Evolutionary conservation across 768 basidiomycete genomes (phyloP).

Genomic region (Mycena epipterygia): DNA sequence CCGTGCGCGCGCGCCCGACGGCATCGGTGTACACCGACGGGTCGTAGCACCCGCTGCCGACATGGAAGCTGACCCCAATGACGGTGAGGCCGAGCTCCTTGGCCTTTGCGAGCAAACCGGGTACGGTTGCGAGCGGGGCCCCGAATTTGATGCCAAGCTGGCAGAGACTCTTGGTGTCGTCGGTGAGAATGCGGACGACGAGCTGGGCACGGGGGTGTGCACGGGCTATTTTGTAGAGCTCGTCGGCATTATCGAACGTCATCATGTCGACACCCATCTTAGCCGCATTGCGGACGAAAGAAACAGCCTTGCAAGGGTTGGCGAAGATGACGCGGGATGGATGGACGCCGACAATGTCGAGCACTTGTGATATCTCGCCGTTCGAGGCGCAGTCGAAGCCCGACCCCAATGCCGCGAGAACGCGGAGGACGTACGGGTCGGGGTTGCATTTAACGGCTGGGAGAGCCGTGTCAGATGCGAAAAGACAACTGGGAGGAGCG

Average conservation of each 20-base stretch:
- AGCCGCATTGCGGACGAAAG: slow-evolving; percentile 90
- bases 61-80: slow-evolving; percentile 97
- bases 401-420: slow-evolving; percentile 90
- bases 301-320: slow-evolving; percentile 98
- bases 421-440: slow-evolving; percentile 92
- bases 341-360: slow-evolving; percentile 79
- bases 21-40: slow-evolving; percentile 92
- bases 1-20: slow-evolving; percentile 81
- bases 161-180: slow-evolving; percentile 95
- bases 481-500: slow-evolving; percentile 24
- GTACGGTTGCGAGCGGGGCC: slow-evolving; percentile 87
- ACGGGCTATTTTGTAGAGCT: slow-evolving; percentile 92
- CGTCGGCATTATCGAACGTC: slow-evolving; percentile 99
- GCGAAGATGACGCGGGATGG: slow-evolving; percentile 94
- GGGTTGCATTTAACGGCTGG: slow-evolving; percentile 98
- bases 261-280: slow-evolving; percentile 87
- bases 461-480: slow-evolving; percentile 41
- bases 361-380: slow-evolving; percentile 88
- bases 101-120: slow-evolving; percentile 84
- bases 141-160: slow-evolving; percentile 97
- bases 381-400: slow-evolving; percentile 99
- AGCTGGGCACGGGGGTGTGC: slow-evolving; percentile 86
- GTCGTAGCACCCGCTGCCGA: slow-evolving; percentile 97
- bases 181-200: slow-evolving; percentile 95
- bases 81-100: slow-evolving; percentile 86